Conservation (phyloP, 345 rosid species). For the Citrus cavaleriei region DNA sequence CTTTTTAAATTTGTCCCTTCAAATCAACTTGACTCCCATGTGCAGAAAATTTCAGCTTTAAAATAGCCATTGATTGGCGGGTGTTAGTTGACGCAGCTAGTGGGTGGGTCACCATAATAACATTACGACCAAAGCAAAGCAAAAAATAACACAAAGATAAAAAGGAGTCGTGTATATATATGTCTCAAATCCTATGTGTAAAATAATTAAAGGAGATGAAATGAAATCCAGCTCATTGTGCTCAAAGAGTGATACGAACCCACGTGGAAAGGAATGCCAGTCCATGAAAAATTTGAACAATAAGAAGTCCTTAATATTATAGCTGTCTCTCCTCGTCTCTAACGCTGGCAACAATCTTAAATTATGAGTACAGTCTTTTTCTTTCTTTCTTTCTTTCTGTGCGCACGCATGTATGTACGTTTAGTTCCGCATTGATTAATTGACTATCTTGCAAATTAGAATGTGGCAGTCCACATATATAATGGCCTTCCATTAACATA, state of each 20-base stretch:
- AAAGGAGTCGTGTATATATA: not conserved
- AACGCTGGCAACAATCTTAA: slow-evolving; percentile 28
- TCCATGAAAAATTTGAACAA: slow-evolving; percentile 23
- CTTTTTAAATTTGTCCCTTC: not conserved
- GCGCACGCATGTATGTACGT: not conserved
- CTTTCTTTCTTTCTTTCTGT: not conserved
- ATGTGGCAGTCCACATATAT: not conserved
- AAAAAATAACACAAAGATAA: not conserved
- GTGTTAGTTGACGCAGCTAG: not conserved
- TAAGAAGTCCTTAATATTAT: not conserved
- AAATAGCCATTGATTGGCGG: slow-evolving; percentile 6
- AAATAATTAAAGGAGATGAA: slow-evolving; percentile 20
- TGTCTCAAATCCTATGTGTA: not conserved
- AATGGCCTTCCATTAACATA: not conserved
- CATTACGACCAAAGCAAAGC: not conserved
- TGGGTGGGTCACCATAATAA: not conserved
- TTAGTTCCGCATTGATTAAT: no score
- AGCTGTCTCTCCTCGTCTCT: slow-evolving; percentile 49
- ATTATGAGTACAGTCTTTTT: slow-evolving; percentile 13
- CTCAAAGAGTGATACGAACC: slow-evolving; percentile 26
- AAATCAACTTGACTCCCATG: not conserved
- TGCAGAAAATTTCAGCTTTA: slow-evolving; percentile 13
- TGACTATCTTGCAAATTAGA: not conserved
- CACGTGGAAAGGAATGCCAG: slow-evolving; percentile 51
- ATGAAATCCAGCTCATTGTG: slow-evolving; percentile 39